Base-by-base conservation (phyloP, 108 stramenopile species). In the Nannochloropsis oceanica region DNA sequence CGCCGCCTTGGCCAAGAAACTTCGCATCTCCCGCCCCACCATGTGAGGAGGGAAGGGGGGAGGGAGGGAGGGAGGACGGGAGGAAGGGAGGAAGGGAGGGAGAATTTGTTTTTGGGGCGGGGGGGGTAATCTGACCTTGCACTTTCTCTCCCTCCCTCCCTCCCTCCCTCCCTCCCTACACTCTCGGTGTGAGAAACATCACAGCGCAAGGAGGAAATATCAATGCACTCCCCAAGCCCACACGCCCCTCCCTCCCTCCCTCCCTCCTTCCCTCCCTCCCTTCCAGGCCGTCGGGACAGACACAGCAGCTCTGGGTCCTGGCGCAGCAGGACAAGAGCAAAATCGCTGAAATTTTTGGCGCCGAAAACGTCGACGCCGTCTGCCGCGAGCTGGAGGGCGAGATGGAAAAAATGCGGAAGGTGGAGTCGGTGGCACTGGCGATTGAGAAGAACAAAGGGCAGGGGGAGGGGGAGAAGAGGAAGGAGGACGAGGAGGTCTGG, bases 221-320 rank as follows among this genome's bases (percentile, higher is more conserved):
- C 81, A 81, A 81, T 27, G 81, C 85, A 81, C 8, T 24, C 81
- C 25, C 26, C 44, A 20, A 81, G 46, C 81, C 44, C 81, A 22
- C 44, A 27, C 13, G 26, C 44, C 26, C 80, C 80, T n/a, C n/a
- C n/a, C n/a, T n/a, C n/a, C n/a, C n/a, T n/a, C n/a, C n/a, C n/a
- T n/a, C n/a, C n/a, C n/a, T n/a, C n/a, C n/a, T n/a, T n/a, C n/a
- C n/a, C n/a, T n/a, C n/a, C n/a, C n/a, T n/a, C n/a, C n/a, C n/a
- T 14, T 43, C 44, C 44, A 85, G 81, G 44, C 81, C 85, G 13
- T 27, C 81, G 20, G 25, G 25, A 25, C 85, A 85, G 85, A 80
- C 81, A 8, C 80, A 85, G 80, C 81, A 24, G 43, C 44, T 85
- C 26, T 85, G 85, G 85, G 81, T 73, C 25, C 81, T 85, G 85